Evolutionary conservation across 2,329 filamentous ascomycete genomes (phyloP).

Genomic region (Aspergillus fijiensis): DNA sequence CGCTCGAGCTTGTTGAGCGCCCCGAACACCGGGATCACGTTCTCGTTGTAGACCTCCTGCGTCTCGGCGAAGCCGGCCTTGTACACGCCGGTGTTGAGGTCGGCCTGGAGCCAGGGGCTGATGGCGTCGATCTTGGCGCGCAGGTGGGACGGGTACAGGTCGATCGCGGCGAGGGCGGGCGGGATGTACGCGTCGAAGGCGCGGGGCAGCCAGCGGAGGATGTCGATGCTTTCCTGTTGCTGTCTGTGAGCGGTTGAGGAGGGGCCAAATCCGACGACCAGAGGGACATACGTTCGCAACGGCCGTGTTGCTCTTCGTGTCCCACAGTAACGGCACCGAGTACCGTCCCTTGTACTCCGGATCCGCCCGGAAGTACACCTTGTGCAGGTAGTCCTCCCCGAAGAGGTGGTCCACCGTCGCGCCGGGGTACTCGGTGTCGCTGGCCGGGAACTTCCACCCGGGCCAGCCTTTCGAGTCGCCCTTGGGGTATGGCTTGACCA

Average conservation of each 20-base stretch:
- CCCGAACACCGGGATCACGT: constrained; percentile 57
- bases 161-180: constrained; percentile 44
- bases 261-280: constrained; percentile 10
- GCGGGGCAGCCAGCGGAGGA: constrained; percentile 58
- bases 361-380: constrained; percentile 63
- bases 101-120: constrained; percentile 54
- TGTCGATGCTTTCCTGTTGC: constrained; percentile 39
- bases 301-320: constrained; percentile 55
- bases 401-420: constrained; percentile 63
- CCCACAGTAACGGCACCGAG: constrained; percentile 63
- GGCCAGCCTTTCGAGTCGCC: constrained; percentile 62
- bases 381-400: constrained; percentile 58
- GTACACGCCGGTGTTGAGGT: constrained; percentile 63
- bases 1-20: constrained; percentile 60
- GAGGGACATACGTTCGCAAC: constrained; percentile 61
- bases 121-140: constrained; percentile 53
- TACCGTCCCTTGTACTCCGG: constrained; percentile 61
- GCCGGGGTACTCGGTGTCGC: constrained; percentile 55
- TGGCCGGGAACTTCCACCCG: constrained; percentile 60
- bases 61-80: constrained; percentile 58
- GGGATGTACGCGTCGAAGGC: constrained; percentile 53
- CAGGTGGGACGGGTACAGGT: constrained; percentile 55
- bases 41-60: constrained; percentile 57
- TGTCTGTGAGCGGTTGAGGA: background rate
- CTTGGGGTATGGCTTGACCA: constrained; percentile 67